Evolutionary conservation across 2,329 filamentous ascomycete species (phyloP).

Genomic region (Pseudogymnoascus sp.): DNA sequence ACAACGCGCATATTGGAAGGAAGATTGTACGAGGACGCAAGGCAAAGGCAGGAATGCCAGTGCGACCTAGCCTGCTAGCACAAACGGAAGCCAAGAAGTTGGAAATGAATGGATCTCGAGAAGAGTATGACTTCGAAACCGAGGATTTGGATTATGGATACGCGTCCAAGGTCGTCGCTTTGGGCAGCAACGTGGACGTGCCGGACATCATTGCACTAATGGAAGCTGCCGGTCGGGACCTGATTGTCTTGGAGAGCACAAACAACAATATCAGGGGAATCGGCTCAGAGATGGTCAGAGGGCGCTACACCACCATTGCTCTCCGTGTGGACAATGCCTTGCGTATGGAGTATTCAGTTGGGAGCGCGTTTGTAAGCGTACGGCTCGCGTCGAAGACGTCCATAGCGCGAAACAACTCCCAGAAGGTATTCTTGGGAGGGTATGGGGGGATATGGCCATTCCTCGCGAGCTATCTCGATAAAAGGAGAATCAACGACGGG

Average conservation of each 20-base stretch:
- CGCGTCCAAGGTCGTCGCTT: slow-evolving; percentile 33
- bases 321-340: slow-evolving; percentile 49
- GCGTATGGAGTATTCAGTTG: slow-evolving; percentile 48
- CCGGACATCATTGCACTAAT: slow-evolving; percentile 44
- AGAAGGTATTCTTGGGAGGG: slow-evolving; percentile 11
- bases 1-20: slow-evolving; percentile 31
- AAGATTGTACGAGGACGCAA: slow-evolving; percentile 13
- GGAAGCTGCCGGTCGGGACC: slow-evolving; percentile 31
- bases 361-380: slow-evolving; percentile 35
- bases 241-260: slow-evolving; percentile 44
- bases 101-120: not conserved
- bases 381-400: not conserved
- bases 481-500: slow-evolving; percentile 31
- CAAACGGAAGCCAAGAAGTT: slow-evolving; percentile 16
- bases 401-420: not conserved
- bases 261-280: slow-evolving; percentile 33
- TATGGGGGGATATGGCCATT: slow-evolving; percentile 28
- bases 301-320: slow-evolving; percentile 66
- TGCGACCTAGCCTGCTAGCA: slow-evolving; percentile 23
- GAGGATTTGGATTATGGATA: slow-evolving; percentile 28
- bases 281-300: slow-evolving; percentile 41
- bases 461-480: slow-evolving; percentile 32
- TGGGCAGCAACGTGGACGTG: slow-evolving; percentile 40
- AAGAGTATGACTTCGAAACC: slow-evolving; percentile 5
- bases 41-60: slow-evolving; percentile 18